Evolutionary conservation across 306 rosid genomes (phyloP).

Genomic region (Dicorynia guianensis): DNA sequence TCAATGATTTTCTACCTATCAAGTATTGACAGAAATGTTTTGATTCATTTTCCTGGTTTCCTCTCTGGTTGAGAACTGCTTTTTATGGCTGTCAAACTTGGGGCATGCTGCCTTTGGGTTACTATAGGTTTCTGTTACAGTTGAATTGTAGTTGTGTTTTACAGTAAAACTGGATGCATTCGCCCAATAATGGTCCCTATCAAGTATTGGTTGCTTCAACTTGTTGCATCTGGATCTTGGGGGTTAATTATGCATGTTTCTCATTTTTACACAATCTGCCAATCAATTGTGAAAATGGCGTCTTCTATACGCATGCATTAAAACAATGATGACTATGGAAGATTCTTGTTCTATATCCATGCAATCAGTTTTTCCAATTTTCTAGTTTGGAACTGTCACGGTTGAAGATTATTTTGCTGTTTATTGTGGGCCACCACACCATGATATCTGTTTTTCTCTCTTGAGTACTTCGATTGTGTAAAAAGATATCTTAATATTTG

Average conservation of each 20-base stretch:
- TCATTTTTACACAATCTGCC: neutral
- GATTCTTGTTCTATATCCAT: neutral
- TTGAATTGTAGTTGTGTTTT: slow-evolving; percentile 8
- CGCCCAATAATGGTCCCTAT: neutral
- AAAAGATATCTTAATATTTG: neutral
- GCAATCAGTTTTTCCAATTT: neutral
- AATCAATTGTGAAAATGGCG: neutral
- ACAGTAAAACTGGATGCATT: neutral
- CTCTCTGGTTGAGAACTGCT: neutral
- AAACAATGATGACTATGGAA: neutral
- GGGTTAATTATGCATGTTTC: neutral
- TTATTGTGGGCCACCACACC: neutral
- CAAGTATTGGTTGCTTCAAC: neutral
- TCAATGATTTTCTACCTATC: no score
- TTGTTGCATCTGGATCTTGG: neutral
- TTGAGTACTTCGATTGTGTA: neutral
- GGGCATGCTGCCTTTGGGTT: no score
- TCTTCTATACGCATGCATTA: neutral
- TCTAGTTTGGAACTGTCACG: neutral
- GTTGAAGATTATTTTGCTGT: neutral
- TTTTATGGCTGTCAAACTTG: no score
- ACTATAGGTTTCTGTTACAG: neutral
- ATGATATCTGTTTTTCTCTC: neutral
- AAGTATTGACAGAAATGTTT: no score
- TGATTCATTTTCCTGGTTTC: slow-evolving; percentile 6